Conservation (phyloP, 345 rosid genomes). For the Lenwebbia sp. region DNA sequence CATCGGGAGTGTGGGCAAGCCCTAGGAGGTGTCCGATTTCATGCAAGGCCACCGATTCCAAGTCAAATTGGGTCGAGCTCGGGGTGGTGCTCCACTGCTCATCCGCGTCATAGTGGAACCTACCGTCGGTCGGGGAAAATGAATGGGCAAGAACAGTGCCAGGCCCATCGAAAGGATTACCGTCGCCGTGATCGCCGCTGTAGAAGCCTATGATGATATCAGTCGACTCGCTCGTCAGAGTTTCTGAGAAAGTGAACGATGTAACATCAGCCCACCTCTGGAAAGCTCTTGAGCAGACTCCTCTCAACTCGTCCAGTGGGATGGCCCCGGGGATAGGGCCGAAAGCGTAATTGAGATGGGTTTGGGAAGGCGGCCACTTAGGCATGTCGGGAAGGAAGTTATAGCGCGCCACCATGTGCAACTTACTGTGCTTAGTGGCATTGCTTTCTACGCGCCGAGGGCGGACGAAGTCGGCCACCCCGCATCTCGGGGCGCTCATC, state of each 20-base stretch:
- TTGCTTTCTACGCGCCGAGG: background rate
- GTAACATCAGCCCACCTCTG: conserved; percentile 10
- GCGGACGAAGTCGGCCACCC: conserved; percentile 1
- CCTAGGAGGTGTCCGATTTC: conserved; percentile 2
- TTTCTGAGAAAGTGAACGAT: conserved; percentile 6
- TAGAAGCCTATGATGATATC: background rate
- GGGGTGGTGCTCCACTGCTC: conserved; percentile 1
- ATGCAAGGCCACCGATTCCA: background rate
- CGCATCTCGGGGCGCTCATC: background rate
- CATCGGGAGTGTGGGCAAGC: background rate
- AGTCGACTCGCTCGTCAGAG: background rate
- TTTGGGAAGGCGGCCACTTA: background rate
- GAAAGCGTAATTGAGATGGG: background rate
- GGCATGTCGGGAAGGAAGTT: background rate
- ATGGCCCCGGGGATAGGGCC: background rate
- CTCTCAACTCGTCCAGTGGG: background rate
- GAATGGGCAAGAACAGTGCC: background rate
- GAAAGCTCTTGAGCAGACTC: conserved; percentile 11
- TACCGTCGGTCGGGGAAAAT: background rate
- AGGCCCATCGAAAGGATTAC: background rate
- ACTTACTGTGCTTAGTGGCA: background rate
- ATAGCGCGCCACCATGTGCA: background rate
- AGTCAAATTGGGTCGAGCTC: background rate
- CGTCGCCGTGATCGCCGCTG: background rate
- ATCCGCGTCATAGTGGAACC: background rate